phyloP scores from a whole-genome alignment of 495 filamentous ascomycete species.

The Aspergillus indologenus region DNA sequence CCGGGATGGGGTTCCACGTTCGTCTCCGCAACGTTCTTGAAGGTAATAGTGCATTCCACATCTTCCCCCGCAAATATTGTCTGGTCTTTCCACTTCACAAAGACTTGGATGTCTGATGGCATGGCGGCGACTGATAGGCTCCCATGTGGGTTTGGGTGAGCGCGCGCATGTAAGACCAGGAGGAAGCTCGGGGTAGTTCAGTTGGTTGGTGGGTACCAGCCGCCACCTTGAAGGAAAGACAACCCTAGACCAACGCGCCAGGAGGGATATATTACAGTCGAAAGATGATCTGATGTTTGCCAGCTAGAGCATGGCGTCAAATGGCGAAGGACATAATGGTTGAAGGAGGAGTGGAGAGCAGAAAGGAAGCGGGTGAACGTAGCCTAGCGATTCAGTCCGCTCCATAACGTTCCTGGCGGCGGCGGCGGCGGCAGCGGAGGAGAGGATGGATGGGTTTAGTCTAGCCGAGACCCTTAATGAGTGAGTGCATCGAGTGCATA shows the following conservation, averaged over 20 bases:
- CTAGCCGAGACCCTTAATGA: background rate
- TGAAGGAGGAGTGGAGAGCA: slow-evolving; percentile 8
- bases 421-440: background rate
- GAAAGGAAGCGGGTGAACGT: slow-evolving; percentile 2
- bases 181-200: slow-evolving; percentile 20
- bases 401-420: slow-evolving; percentile 3
- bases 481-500: too few relatives aligned
- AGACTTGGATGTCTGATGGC: slow-evolving; percentile 79
- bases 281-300: slow-evolving; percentile 8
- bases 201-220: slow-evolving; percentile 21
- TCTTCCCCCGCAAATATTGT: slow-evolving; percentile 94
- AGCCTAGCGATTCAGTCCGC: background rate
- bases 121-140: slow-evolving; percentile 38
- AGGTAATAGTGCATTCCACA: slow-evolving; percentile 91
- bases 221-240: slow-evolving; percentile 18
- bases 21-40: slow-evolving; percentile 74
- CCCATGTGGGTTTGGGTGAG: slow-evolving; percentile 39
- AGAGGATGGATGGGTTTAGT: background rate
- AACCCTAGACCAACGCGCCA: slow-evolving; percentile 1
- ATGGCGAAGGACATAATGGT: slow-evolving; percentile 22
- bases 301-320: slow-evolving; percentile 31
- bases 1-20: slow-evolving; percentile 30
- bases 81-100: slow-evolving; percentile 86
- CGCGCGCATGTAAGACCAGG: slow-evolving; percentile 15
- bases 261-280: slow-evolving; percentile 2